Conservation (phyloP, 495 filamentous ascomycete species). For the Cairneyella variabilis region DNA sequence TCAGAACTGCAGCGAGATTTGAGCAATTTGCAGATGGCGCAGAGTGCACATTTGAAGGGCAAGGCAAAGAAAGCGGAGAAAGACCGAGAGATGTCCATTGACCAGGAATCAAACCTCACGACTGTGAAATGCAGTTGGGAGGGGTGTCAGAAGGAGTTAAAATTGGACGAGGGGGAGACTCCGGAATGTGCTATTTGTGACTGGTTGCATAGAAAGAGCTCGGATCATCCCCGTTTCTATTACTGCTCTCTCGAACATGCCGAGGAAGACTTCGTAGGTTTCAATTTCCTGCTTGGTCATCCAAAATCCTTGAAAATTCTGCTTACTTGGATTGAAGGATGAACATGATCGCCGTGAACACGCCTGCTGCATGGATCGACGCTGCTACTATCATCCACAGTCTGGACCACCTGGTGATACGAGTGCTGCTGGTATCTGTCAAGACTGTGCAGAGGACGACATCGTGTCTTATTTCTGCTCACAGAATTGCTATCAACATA, state of each 20-base stretch:
- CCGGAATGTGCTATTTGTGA: conserved; percentile 38
- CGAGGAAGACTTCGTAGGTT: conserved; percentile 37
- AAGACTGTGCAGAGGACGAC: conserved; percentile 15
- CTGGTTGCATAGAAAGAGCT: conserved; percentile 30
- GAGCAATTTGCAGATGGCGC: conserved; percentile 18
- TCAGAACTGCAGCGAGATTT: neutral
- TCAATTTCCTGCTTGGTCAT: conserved; percentile 1
- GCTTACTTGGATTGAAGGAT: no score
- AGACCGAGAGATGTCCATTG: conserved; percentile 21
- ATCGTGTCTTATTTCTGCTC: conserved; percentile 20
- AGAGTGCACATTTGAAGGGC: conserved; percentile 21
- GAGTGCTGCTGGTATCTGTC: conserved; percentile 19
- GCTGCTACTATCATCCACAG: conserved; percentile 17
- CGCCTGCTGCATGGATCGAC: conserved; percentile 16
- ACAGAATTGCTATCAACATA: conserved; percentile 15
- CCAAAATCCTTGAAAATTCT: neutral
- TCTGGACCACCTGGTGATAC: conserved; percentile 7
- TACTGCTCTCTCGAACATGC: conserved; percentile 44
- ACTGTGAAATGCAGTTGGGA: conserved; percentile 35
- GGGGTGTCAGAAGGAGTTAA: conserved; percentile 30
- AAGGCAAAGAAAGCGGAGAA: conserved; percentile 29
- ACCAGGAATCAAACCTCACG: conserved; percentile 26
- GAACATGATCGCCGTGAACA: conserved; percentile 21
- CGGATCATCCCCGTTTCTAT: conserved; percentile 24
- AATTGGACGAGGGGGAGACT: conserved; percentile 21